phyloP scores from a whole-genome alignment of 257 asterid species.

The Verbascum thapsus region DNA sequence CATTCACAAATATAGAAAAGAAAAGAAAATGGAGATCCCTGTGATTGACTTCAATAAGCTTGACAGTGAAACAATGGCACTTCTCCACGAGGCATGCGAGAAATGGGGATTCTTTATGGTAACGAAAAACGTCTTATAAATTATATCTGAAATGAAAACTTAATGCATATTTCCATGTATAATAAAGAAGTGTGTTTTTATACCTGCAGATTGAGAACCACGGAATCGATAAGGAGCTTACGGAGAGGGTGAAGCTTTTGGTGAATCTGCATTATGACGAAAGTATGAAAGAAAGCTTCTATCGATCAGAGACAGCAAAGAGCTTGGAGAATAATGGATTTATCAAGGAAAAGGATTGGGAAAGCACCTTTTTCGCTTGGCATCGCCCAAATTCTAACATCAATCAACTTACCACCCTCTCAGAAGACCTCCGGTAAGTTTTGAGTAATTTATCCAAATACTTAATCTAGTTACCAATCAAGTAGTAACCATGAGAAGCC shows the following conservation, averaged over 20 bases:
- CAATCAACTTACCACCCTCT: constrained; percentile 47
- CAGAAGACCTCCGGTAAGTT: constrained; percentile 58
- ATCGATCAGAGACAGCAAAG: constrained; percentile 54
- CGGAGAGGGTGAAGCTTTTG: constrained; percentile 65
- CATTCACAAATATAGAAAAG: constrained; percentile 25
- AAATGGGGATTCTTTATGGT: constrained; percentile 96
- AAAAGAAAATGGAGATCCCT: constrained; percentile 66
- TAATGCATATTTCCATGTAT: constrained; percentile 2
- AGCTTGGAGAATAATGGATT: constrained; percentile 43
- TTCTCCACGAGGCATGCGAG: constrained; percentile 77
- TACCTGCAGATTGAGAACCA: constrained; percentile 84
- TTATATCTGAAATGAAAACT: neutral
- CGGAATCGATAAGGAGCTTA: constrained; percentile 53
- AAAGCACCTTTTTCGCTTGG: constrained; percentile 66
- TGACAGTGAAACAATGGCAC: constrained; percentile 57
- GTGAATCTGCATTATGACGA: constrained; percentile 66
- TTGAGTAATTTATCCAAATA: neutral
- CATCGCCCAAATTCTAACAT: constrained; percentile 77
- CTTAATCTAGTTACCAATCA: too few relatives aligned
- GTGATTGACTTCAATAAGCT: constrained; percentile 69
- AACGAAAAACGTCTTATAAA: constrained; percentile 24
- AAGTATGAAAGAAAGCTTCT: constrained; percentile 56
- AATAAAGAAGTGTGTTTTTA: neutral
- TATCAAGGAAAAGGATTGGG: constrained; percentile 64
- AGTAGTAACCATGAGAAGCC: too few relatives aligned